Conservation (phyloP, 345 rosid genomes). For the Erodium maritimum region DNA sequence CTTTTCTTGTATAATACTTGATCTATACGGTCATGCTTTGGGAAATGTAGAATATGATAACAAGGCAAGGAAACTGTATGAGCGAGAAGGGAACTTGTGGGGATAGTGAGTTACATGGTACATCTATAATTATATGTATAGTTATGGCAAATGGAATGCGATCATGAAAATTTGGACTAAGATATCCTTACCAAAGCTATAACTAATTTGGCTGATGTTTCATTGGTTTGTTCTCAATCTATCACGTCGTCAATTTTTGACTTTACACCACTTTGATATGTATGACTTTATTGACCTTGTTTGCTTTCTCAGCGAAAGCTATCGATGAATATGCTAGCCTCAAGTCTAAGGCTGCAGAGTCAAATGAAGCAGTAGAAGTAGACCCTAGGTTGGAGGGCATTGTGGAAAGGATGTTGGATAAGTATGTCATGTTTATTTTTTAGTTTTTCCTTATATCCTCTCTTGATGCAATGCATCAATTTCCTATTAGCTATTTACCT, state of each 20-base stretch:
- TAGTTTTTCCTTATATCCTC: neutral
- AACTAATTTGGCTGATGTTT: neutral
- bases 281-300: neutral
- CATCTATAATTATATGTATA: too few species aligned
- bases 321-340: constrained; percentile 95
- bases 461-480: constrained; percentile 4
- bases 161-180: too few species aligned
- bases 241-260: neutral
- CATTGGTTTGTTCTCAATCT: neutral
- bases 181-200: neutral
- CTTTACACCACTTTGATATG: neutral
- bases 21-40: too few species aligned
- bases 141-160: too few species aligned
- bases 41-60: too few species aligned
- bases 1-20: too few species aligned
- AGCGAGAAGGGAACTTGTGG: too few species aligned
- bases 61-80: too few species aligned
- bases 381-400: constrained; percentile 87
- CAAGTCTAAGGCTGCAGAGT: constrained; percentile 70
- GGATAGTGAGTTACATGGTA: too few species aligned
- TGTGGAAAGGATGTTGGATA: constrained; percentile 97
- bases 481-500: constrained; percentile 7
- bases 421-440: constrained; percentile 35
- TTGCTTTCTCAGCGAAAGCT: constrained; percentile 65
- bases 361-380: constrained; percentile 46